These are phyloP conservation scores for Candida qinlingensis DNA, from an alignment of 805 yeast species.

Conservation along the genomic window DNA sequence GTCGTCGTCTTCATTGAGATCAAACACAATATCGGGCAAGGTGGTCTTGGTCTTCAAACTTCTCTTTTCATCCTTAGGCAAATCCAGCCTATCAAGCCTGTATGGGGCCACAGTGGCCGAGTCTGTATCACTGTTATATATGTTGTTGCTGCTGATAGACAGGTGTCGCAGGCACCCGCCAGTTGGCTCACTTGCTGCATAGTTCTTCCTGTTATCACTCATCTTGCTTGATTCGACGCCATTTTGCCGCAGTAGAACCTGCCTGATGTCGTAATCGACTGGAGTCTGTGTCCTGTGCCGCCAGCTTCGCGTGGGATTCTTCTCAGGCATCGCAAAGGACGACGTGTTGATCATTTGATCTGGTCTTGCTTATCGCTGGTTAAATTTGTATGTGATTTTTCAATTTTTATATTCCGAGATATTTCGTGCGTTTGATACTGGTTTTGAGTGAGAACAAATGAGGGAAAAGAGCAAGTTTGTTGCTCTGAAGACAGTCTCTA, in stretches of 20 bases:
- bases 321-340: not conserved
- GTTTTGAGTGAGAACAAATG: no score
- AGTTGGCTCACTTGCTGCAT: not conserved
- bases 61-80: slow-evolving; percentile 1
- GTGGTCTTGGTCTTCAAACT: not conserved
- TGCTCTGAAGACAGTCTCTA: no score
- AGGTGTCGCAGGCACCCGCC: not conserved
- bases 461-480: no score
- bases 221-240: not conserved
- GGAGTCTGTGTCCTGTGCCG: not conserved
- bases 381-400: no score
- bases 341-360: not conserved
- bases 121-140: not conserved
- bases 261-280: not conserved
- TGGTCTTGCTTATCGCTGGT: no score
- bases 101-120: not conserved
- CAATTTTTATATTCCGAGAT: no score
- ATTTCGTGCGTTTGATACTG: no score
- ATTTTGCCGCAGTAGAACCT: not conserved
- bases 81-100: no score
- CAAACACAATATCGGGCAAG: no score
- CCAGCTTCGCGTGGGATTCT: not conserved
- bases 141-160: not conserved
- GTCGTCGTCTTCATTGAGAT: not conserved
- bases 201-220: not conserved